Conservation (phyloP, 768 basidiomycete genomes). For the Tephrocybe rancida region DNA sequence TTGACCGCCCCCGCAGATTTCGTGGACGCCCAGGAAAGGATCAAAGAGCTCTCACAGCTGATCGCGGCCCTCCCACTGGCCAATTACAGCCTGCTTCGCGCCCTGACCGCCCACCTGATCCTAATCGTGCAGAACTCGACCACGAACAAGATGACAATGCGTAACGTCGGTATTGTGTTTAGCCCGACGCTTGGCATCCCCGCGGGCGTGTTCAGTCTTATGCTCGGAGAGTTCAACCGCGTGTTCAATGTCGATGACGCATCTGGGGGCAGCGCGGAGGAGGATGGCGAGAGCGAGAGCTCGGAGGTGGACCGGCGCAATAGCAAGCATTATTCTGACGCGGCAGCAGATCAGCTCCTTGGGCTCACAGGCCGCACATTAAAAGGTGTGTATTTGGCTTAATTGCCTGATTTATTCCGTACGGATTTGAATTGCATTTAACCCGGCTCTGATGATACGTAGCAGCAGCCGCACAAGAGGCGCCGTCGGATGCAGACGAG, state of each 20-base stretch:
- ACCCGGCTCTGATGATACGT: slow-evolving; percentile 11
- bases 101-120: slow-evolving; percentile 93
- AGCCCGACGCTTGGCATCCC: slow-evolving; percentile 97
- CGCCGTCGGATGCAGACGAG: slow-evolving; percentile 67
- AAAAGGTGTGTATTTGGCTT: slow-evolving; percentile 48
- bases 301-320: slow-evolving; percentile 65
- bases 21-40: slow-evolving; percentile 84
- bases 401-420: no score
- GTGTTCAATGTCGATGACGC: slow-evolving; percentile 83
- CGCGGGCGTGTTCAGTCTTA: slow-evolving; percentile 94
- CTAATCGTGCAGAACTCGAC: slow-evolving; percentile 89
- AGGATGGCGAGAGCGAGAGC: slow-evolving; percentile 24
- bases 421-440: slow-evolving; percentile 5
- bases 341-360: slow-evolving; percentile 81
- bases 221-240: slow-evolving; percentile 91
- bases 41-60: slow-evolving; percentile 82
- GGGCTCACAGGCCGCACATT: slow-evolving; percentile 75
- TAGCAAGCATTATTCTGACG: slow-evolving; percentile 81
- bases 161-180: slow-evolving; percentile 98
- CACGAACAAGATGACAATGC: slow-evolving; percentile 97
- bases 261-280: slow-evolving; percentile 34
- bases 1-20: slow-evolving; percentile 60
- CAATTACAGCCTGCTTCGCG: slow-evolving; percentile 93
- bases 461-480: slow-evolving; percentile 55
- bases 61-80: slow-evolving; percentile 87